These are phyloP conservation scores for Suhomyces canberraensis DNA, from an alignment of 805 yeast species.

Conservation along the genomic window DNA sequence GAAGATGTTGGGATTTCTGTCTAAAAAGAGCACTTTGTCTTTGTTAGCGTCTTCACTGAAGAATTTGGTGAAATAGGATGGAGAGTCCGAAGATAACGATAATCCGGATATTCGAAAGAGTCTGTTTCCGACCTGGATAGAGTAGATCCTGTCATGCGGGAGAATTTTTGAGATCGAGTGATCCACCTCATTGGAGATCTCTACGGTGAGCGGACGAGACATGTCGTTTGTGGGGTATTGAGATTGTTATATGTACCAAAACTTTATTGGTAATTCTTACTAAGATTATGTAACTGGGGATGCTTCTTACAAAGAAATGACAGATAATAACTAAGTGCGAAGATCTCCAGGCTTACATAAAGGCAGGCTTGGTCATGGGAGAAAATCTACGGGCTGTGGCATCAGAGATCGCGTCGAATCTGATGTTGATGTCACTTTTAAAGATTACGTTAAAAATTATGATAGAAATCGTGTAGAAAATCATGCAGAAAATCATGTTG, in stretches of 20 bases:
- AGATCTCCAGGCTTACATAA: too few relatives aligned
- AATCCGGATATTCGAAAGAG: conserved; percentile 74
- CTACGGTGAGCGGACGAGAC: conserved; percentile 5
- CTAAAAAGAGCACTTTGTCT: conserved; percentile 55
- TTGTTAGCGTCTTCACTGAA: conserved; percentile 44
- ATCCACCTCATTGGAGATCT: conserved; percentile 25
- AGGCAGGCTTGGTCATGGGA: too few relatives aligned
- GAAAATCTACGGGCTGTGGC: too few relatives aligned
- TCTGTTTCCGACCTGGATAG: conserved; percentile 66
- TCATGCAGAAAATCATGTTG: too few relatives aligned
- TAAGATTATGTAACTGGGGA: too few relatives aligned
- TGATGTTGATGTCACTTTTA: too few relatives aligned
- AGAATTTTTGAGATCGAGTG: conserved; percentile 50
- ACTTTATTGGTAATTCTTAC: too few relatives aligned
- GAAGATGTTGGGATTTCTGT: conserved; percentile 70
- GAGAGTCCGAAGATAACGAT: conserved; percentile 80
- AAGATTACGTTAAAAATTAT: too few relatives aligned
- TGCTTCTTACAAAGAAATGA: too few relatives aligned
- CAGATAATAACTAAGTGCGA: too few relatives aligned
- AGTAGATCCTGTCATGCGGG: conserved; percentile 68
- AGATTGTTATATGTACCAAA: not conserved
- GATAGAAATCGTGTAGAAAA: too few relatives aligned
- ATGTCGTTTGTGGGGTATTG: not conserved
- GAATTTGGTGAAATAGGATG: conserved; percentile 80
- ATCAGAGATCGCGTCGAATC: too few relatives aligned